These are phyloP conservation scores for Aspergillus eucalypticola DNA, from an alignment of 2,329 filamentous ascomycete species.

Conservation along the genomic window DNA sequence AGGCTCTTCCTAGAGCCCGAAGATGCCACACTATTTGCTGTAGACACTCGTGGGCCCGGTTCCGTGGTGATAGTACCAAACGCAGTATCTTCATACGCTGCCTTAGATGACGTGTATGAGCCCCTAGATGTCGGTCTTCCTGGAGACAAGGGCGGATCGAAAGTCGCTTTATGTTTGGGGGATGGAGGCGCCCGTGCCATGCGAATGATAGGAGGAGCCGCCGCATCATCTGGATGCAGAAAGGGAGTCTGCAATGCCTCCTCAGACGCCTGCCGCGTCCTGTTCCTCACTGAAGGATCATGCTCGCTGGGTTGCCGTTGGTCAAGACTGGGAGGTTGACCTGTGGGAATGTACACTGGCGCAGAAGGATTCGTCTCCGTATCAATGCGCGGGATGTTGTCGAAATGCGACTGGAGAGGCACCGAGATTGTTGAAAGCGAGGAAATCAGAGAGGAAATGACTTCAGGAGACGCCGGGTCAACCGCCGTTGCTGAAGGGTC, in stretches of 20 bases:
- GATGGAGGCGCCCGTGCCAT: slow-evolving; percentile 81
- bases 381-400: slow-evolving; percentile 52
- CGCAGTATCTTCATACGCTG: slow-evolving; percentile 34
- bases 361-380: slow-evolving; percentile 42
- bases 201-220: slow-evolving; percentile 70
- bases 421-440: slow-evolving; percentile 62
- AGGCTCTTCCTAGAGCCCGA: slow-evolving; percentile 43
- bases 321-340: slow-evolving; percentile 31
- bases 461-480: slow-evolving; percentile 49
- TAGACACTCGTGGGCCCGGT: slow-evolving; percentile 41
- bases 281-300: slow-evolving; percentile 72
- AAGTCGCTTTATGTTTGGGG: slow-evolving; percentile 65
- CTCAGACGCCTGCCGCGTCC: slow-evolving; percentile 59
- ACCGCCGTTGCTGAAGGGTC: slow-evolving; percentile 31
- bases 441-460: slow-evolving; percentile 62
- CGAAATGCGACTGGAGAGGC: slow-evolving; percentile 69
- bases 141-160: slow-evolving; percentile 27
- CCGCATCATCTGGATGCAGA: slow-evolving; percentile 57
- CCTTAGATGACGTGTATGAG: slow-evolving; percentile 39
- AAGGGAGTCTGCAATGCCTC: slow-evolving; percentile 53
- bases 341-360: slow-evolving; percentile 30
- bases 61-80: slow-evolving; percentile 45
- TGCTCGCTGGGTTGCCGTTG: slow-evolving; percentile 25
- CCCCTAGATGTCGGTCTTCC: slow-evolving; percentile 38
- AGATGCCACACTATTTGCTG: slow-evolving; percentile 42